phyloP scores from a whole-genome alignment of 2,329 filamentous ascomycete species.

The Neobulgaria alba region DNA sequence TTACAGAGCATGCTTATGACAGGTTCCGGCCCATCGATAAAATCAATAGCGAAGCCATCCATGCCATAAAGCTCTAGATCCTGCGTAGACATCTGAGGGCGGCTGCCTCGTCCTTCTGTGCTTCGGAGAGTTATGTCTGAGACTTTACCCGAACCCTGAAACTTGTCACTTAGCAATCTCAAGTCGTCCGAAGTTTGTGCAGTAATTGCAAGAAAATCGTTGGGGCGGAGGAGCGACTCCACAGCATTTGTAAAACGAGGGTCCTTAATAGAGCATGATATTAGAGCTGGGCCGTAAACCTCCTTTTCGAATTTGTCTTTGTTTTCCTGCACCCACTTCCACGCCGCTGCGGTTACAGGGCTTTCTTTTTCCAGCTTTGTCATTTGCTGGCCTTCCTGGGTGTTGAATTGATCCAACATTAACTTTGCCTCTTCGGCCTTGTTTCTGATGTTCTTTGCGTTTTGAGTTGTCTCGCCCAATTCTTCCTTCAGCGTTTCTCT shows the following conservation, averaged over 20 bases:
- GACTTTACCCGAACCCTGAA: conserved; percentile 56
- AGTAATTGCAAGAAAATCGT: conserved; percentile 57
- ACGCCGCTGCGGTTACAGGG: conserved; percentile 58
- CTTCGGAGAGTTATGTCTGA: conserved; percentile 65
- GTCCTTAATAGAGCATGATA: conserved; percentile 57
- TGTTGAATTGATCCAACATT: conserved; percentile 55
- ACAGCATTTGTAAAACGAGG: conserved; percentile 47
- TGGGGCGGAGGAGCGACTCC: conserved; percentile 46
- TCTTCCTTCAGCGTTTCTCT: no score
- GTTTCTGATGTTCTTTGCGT: conserved; percentile 31
- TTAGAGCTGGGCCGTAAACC: conserved; percentile 57
- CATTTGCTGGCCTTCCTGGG: conserved; percentile 65
- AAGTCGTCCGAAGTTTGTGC: conserved; percentile 70
- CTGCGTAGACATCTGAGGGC: conserved; percentile 39
- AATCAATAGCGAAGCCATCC: conserved; percentile 73
- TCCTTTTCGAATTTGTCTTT: conserved; percentile 48
- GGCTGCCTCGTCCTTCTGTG: conserved; percentile 31
- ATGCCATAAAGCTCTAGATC: conserved; percentile 56
- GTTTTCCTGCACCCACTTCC: conserved; percentile 75
- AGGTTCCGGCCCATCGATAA: conserved; percentile 68
- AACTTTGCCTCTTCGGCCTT: conserved; percentile 34
- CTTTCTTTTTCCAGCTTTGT: conserved; percentile 53
- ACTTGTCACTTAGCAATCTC: conserved; percentile 56
- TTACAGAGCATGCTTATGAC: conserved; percentile 85
- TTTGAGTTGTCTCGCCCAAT: no score